Conservation (phyloP, 1,284 basidiomycete genomes). For the Cutaneotrichosporon cavernicola region DNA sequence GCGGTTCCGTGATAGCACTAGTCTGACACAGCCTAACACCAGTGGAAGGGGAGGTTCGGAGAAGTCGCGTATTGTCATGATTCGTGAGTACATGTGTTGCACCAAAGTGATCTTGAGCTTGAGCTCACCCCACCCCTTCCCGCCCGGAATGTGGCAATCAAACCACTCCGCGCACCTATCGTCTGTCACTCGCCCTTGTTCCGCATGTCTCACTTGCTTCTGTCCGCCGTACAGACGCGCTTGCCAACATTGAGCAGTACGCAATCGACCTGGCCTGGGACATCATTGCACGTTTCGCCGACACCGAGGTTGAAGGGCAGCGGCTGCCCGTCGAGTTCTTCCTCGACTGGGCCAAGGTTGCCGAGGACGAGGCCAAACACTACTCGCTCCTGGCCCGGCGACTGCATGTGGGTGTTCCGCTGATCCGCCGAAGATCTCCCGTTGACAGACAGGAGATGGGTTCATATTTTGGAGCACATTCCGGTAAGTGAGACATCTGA, state of each 20-base stretch:
- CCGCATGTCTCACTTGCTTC: neutral
- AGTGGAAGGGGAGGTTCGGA: conserved; percentile 59
- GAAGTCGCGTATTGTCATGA: conserved; percentile 70
- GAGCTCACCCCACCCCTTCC: neutral
- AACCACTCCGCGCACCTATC: neutral
- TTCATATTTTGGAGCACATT: conserved; percentile 67
- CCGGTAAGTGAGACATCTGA: conserved; percentile 23
- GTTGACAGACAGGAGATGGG: conserved; percentile 57
- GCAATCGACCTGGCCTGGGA: conserved; percentile 84
- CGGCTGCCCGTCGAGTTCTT: conserved; percentile 72
- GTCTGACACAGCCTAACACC: conserved; percentile 17
- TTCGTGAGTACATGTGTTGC: conserved; percentile 55
- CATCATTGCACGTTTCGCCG: conserved; percentile 75
- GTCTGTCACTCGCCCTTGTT: neutral
- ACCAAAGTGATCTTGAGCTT: neutral
- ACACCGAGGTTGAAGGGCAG: conserved; percentile 44
- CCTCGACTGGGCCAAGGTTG: conserved; percentile 71
- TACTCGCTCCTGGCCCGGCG: conserved; percentile 55
- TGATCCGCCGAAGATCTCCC: neutral
- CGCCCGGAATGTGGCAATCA: neutral
- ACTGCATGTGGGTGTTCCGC: conserved; percentile 52
- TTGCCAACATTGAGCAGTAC: conserved; percentile 91
- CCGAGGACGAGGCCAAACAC: conserved; percentile 79
- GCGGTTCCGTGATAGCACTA: neutral
- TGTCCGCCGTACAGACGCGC: conserved; percentile 55